These are phyloP conservation scores for Cladosporium austrohemisphaericum DNA, from an alignment of 2,329 filamentous ascomycete genomes.

Conservation along the genomic window DNA sequence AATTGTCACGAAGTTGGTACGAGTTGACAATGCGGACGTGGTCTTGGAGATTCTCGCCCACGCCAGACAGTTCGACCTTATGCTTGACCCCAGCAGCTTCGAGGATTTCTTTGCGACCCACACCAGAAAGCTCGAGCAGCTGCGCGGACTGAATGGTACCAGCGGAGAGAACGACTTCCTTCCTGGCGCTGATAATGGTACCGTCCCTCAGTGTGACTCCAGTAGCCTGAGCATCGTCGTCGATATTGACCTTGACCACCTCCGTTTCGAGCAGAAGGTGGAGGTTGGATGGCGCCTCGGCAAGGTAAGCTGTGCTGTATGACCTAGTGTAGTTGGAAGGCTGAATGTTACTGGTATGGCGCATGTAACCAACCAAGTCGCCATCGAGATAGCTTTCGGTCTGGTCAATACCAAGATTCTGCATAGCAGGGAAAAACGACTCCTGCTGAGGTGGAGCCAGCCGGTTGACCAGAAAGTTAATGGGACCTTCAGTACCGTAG, in stretches of 20 bases:
- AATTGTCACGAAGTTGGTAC: constrained; percentile 31
- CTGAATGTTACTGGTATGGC: constrained; percentile 49
- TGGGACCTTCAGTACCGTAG: constrained; percentile 31
- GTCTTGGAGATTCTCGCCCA: constrained; percentile 49
- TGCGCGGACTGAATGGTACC: constrained; percentile 57
- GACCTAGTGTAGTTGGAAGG: constrained; percentile 47
- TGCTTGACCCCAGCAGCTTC: constrained; percentile 46
- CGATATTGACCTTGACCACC: constrained; percentile 40
- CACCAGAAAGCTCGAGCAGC: constrained; percentile 59
- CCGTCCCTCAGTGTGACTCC: constrained; percentile 34
- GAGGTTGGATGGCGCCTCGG: constrained; percentile 43
- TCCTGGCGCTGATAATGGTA: constrained; percentile 39
- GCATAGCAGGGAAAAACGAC: constrained; percentile 45
- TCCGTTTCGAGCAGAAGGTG: constrained; percentile 36
- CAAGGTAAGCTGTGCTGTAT: constrained; percentile 45
- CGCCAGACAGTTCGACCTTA: constrained; percentile 48
- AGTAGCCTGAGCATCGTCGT: constrained; percentile 22
- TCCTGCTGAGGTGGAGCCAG: constrained; percentile 43
- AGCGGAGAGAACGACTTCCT: constrained; percentile 48
- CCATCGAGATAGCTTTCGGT: constrained; percentile 49
- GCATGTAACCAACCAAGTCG: constrained; percentile 49
- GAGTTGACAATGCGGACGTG: constrained; percentile 28
- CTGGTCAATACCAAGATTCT: constrained; percentile 41
- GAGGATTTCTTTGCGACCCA: constrained; percentile 51
- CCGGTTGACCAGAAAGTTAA: constrained; percentile 40